Conservation (phyloP, 768 basidiomycete genomes). For the Leccinellum rugosiceps region DNA sequence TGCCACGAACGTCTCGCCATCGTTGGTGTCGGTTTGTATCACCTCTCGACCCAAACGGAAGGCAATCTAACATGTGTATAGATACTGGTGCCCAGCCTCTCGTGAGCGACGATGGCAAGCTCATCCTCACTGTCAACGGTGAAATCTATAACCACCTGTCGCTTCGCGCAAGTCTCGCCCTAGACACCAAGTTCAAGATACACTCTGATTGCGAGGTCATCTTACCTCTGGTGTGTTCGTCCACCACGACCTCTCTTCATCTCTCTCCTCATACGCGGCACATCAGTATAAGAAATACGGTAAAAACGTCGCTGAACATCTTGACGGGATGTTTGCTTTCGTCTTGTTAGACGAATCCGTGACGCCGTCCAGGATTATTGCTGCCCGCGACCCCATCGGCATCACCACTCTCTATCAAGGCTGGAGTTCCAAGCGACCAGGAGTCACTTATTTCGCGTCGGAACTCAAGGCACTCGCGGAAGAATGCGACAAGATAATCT, state of each 20-base stretch:
- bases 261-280: not conserved
- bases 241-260: not conserved
- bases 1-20: conserved; percentile 96
- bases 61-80: conserved; percentile 30
- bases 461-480: conserved; percentile 90
- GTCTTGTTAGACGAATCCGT: conserved; percentile 93
- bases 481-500: conserved; percentile 91
- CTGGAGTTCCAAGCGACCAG: conserved; percentile 80
- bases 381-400: conserved; percentile 95
- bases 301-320: conserved; percentile 68
- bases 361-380: conserved; percentile 85
- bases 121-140: conserved; percentile 91
- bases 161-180: conserved; percentile 63
- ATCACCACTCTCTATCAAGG: conserved; percentile 99
- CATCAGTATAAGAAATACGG: conserved; percentile 79
- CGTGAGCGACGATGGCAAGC: conserved; percentile 77
- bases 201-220: conserved; percentile 99
- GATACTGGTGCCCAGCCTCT: conserved; percentile 97
- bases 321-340: conserved; percentile 99
- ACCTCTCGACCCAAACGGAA: not conserved
- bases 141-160: conserved; percentile 98
- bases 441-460: conserved; percentile 87
- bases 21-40: conserved; percentile 86
- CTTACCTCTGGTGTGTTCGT: conserved; percentile 70
- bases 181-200: conserved; percentile 83